Base-by-base conservation (phyloP, 495 filamentous ascomycete species). In the Talaromyces trachyspermus region DNA sequence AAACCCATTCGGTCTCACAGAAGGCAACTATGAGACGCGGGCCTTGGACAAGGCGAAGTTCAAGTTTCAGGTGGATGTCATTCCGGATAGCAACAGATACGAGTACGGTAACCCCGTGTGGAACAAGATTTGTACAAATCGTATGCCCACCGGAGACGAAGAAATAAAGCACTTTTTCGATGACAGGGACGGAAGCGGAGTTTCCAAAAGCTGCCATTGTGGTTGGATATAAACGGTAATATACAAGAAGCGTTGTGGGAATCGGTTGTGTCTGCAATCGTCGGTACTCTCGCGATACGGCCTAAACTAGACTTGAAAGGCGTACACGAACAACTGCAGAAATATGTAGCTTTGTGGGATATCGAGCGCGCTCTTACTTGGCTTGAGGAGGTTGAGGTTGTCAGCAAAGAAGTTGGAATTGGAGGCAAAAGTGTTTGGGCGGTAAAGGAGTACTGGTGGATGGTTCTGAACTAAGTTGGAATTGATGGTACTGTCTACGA, bases 211-310 rank as follows among this genome's bases (percentile, higher is more conserved):
- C 68, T 87, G 15, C 89, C 89, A 0, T 63, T 89, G 20, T 95
- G 89, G 89, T 78, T 77, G 49, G 86, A 88, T 60, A 84, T 95
- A 38, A 78, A 87, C 42, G 80, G 77, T 1, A 61, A 75, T 7
- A 61, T 89, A 10, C 73, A 85, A 27, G 52, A 49, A 2, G 63
- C 71, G 5, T 65, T 84, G 30, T 95, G 89, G 89, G 65, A 79
- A 2, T 64, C 76, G 54, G 74, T 78, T 6, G 60, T 86, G 10
- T 73, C 71, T 7, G 74, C 78, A 15, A 67, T 87, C 10, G 49
- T 81, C 7, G 68, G 80, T 15, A 72, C 75, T 32, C 47, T 89
- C 11, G 77, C 80, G 1, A 70, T 74, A 4, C 68, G 84, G 18
- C 76, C 84, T 1, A 78, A 81, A 0, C 66, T 81, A 44, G 71